Base-by-base conservation (phyloP, 805 yeast species). In the Candida sonorensis region DNA sequence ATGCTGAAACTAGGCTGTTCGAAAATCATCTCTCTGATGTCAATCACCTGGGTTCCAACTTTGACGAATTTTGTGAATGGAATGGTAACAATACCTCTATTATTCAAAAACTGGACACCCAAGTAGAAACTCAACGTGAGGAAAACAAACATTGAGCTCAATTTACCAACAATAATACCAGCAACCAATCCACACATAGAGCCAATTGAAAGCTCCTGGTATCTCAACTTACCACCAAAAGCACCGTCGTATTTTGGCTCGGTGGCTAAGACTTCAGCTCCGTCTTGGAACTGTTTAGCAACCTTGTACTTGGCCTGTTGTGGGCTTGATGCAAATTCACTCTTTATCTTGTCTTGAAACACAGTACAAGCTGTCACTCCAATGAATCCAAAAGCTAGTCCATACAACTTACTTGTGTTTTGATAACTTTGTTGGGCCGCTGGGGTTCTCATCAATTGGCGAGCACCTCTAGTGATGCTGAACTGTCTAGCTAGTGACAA, bases 141-240 rank as follows among this genome's bases (percentile, higher is more conserved):
- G 18, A 69, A 61, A 25, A 75, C 75, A 21, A 79, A 57, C 18
- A 74, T 62, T 13, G 72, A 61, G 36, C 75, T 66, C 36, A 79
- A 57, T 46, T 76, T 76, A 13, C 85, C 84, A n/a, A 69, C 65
- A 20, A 77, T 57, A 15, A 73, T 60, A 1, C 86, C 86, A 31
- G 70, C 42, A 22, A 72, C 61, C 35, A 77, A 58, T 0, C 86
- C 85, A 7, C 74, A 60, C 47, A 78, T 60, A 1, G 81, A 73
- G 5, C 86, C 86, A 36, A 75, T 55, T 11, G 82, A 67, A 45
- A 79, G 58, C 45, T 79, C 81, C 44, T 69, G 69, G 48, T 78
- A 79, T 54, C 74, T 71, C 41, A 77, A 55, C 35, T 59, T 61
- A 0, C 71, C 70, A n/a, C 62, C 62, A 33, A 72, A 57, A 0